phyloP scores from a whole-genome alignment of 805 yeast genomes.

The Myxozyma lipomycoides region DNA sequence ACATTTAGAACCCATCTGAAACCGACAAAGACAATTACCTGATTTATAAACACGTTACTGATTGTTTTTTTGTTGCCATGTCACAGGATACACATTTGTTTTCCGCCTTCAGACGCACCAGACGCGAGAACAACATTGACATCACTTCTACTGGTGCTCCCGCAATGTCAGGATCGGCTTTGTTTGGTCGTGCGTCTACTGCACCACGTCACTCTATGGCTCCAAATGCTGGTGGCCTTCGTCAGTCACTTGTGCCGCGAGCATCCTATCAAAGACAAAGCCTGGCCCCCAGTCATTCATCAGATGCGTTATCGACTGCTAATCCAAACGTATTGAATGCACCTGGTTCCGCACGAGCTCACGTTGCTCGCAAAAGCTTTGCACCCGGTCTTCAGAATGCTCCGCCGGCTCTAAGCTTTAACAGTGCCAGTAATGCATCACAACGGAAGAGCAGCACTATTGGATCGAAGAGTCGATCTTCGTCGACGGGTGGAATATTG shows the following conservation, averaged over 20 bases:
- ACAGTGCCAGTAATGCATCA: background rate
- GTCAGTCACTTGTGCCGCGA: slow-evolving; percentile 27
- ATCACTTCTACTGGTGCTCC: slow-evolving; percentile 9
- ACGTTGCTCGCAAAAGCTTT: slow-evolving; percentile 15
- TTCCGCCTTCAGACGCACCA: slow-evolving; percentile 22
- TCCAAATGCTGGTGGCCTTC: slow-evolving; percentile 10
- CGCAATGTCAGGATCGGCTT: slow-evolving; percentile 6
- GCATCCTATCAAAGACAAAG: slow-evolving; percentile 23
- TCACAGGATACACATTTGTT: slow-evolving; percentile 26
- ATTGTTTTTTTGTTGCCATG: slow-evolving; percentile 5
- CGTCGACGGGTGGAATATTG: background rate
- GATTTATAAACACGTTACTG: too few relatives aligned
- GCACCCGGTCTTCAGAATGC: slow-evolving; percentile 19
- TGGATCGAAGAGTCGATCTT: slow-evolving; percentile 1
- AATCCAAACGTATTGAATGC: slow-evolving; percentile 20
- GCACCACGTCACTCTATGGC: slow-evolving; percentile 22
- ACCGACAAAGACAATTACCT: too few relatives aligned
- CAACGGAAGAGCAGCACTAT: slow-evolving; percentile 14
- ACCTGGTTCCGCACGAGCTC: slow-evolving; percentile 23
- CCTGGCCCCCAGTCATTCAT: slow-evolving; percentile 8
- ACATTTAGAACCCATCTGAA: too few relatives aligned
- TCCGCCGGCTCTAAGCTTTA: slow-evolving; percentile 10
- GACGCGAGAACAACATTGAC: slow-evolving; percentile 10
- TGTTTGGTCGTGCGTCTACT: slow-evolving; percentile 11
- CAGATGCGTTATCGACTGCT: slow-evolving; percentile 11